Evolutionary conservation across 352 stramenopile genomes (phyloP), one percentile per base, ranked within the genome.

Genomic region (Aphanomyces euteiches): DNA sequence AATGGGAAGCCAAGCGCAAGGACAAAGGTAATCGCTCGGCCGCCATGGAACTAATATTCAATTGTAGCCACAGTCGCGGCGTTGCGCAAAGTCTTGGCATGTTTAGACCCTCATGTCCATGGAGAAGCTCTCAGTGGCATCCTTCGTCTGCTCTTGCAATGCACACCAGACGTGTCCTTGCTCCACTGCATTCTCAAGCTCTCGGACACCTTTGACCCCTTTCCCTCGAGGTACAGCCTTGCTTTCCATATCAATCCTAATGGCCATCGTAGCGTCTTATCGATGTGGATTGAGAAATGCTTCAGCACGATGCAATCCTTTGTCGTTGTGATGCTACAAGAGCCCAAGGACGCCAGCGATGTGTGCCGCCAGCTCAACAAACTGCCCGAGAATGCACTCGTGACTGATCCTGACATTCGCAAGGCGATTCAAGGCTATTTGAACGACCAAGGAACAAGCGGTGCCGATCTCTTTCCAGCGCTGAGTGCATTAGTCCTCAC

Each of bases 151-250:
- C 65, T 94, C 39, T 75, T 90, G 57, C 84, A 87, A 38, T 89
- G 90, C 63, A 76, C 72, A 4, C 87, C 87, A 5, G 85, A 94
- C 47, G 63, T 71, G 7, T 88, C 77, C 28, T 75, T 90, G n/a
- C 73, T 94, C 7, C 85, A 93, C 50, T 85, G 79, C 48, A 73
- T 93, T 17, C 90, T 89, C 69, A 93, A 90, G 63, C 82, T 95
- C 8, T 75, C 79, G 7, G 67, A 80, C 37, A 59, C 73, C 7
- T 92, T 87, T 70, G 82, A 85, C 3, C 76, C 86, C 66, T 92
- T 95, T 56, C 77, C 87, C 2, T 68, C 85, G 37, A 82, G 50
- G 50, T 58, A 21, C 50, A 21, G 43, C 43, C 1, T 28, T 28
- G 28, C 28, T 28, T 28, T 28, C 28, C 28, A 2, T 28, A 2